These are phyloP conservation scores for Fusarium irregulare DNA, from an alignment of 2,329 filamentous ascomycete species.

Conservation along the genomic window DNA sequence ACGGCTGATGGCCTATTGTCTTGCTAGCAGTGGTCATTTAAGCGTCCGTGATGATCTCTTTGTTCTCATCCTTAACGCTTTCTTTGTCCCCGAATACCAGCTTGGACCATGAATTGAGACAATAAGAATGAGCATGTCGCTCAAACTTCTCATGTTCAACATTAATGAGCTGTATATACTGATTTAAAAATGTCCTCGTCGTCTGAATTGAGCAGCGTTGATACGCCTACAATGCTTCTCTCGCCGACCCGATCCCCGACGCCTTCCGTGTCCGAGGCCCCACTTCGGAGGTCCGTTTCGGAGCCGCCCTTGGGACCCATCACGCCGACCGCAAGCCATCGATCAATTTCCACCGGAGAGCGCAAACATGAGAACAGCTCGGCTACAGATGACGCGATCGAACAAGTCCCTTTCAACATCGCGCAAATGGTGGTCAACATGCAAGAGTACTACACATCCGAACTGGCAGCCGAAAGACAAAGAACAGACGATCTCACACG, in stretches of 20 bases:
- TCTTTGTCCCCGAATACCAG: background rate
- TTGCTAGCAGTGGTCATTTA: background rate
- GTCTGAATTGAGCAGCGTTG: background rate
- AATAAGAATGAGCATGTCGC: background rate
- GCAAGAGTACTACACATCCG: slow-evolving; percentile 37
- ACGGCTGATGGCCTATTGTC: too few relatives aligned
- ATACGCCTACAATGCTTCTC: slow-evolving; percentile 2
- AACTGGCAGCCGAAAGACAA: slow-evolving; percentile 30
- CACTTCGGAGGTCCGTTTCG: slow-evolving; percentile 19
- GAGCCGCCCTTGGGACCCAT: background rate
- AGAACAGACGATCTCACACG: background rate
- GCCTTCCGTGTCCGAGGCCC: slow-evolving; percentile 15
- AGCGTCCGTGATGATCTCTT: slow-evolving; percentile 30
- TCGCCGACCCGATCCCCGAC: slow-evolving; percentile 33
- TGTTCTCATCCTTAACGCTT: background rate
- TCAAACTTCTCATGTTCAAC: background rate
- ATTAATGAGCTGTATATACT: background rate
- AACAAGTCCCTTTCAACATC: slow-evolving; percentile 20
- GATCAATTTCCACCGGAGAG: background rate
- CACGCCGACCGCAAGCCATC: background rate
- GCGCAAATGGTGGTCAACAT: slow-evolving; percentile 35
- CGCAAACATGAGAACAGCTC: too few relatives aligned
- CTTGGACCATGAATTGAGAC: background rate
- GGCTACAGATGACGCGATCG: background rate
- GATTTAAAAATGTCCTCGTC: background rate